These are phyloP conservation scores for Herpetomonas samuelpessoai DNA, from an alignment of 208 protist genomes.

Conservation along the genomic window DNA sequence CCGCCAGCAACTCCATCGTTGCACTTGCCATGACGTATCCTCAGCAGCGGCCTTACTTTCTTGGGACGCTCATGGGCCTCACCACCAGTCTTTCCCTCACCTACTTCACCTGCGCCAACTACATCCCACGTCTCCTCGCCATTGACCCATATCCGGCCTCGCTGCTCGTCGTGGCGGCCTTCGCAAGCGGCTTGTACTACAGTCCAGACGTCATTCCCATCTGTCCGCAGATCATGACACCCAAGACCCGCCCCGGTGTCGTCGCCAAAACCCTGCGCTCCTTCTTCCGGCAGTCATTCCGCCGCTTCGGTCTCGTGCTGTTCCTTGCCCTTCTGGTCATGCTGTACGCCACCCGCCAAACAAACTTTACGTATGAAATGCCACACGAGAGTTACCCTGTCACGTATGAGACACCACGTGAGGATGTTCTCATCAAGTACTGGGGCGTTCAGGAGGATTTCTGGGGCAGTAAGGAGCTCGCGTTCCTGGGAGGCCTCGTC, in stretches of 20 bases:
- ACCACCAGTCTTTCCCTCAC: constrained; percentile 34
- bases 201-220: constrained; percentile 48
- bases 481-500: constrained; percentile 51
- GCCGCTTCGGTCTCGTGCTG: constrained; percentile 32
- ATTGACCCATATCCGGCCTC: constrained; percentile 64
- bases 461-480: constrained; percentile 50
- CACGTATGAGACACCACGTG: constrained; percentile 26
- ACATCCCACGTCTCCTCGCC: constrained; percentile 70
- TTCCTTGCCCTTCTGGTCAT: constrained; percentile 34
- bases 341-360: constrained; percentile 69
- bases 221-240: constrained; percentile 20
- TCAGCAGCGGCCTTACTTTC: constrained; percentile 19
- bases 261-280: constrained; percentile 14
- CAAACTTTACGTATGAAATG: constrained; percentile 61
- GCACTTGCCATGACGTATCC: constrained; percentile 46
- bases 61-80: constrained; percentile 48
- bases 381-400: constrained; percentile 44
- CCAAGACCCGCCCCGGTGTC: constrained; percentile 6
- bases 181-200: constrained; percentile 50
- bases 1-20: constrained; percentile 30
- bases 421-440: constrained; percentile 37
- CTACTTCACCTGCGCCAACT: constrained; percentile 61
- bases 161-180: constrained; percentile 38
- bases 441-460: constrained; percentile 58
- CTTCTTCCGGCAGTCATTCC: constrained; percentile 25